Conservation (phyloP, 148 eudicot species). For the Gaultheria prostrata region DNA sequence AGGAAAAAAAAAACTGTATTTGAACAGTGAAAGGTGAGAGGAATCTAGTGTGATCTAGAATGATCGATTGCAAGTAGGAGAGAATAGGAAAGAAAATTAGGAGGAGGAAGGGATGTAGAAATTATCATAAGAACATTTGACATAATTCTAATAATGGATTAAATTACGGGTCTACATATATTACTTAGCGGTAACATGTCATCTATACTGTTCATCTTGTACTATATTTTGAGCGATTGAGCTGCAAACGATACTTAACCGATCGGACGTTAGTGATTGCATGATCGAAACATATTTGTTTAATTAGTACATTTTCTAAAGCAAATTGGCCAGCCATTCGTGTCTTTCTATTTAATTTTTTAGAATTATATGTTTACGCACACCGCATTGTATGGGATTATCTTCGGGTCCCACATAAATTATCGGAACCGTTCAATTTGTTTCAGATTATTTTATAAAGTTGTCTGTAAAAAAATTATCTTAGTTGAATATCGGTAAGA, state of each 20-base stretch:
- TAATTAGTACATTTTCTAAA: background rate
- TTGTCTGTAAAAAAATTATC: no score
- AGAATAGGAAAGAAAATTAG: background rate
- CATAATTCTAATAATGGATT: background rate
- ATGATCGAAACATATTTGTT: background rate
- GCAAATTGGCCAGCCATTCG: no score
- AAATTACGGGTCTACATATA: background rate
- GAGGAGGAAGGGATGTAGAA: background rate
- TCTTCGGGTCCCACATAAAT: no score
- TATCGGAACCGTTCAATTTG: no score
- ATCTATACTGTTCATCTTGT: background rate
- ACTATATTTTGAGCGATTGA: fast-evolving
- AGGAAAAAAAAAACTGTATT: no score
- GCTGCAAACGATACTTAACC: background rate
- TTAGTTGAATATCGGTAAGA: no score
- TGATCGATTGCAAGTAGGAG: background rate
- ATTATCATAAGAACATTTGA: background rate
- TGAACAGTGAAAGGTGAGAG: background rate
- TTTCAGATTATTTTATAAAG: no score
- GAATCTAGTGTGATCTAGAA: no score
- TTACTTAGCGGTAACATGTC: background rate
- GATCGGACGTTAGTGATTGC: background rate
- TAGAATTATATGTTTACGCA: no score
- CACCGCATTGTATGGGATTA: no score
- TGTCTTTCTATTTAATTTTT: no score